Evolutionary conservation across 129 eudicot genomes (phyloP).

Genomic region (Ambrosia artemisiifolia): DNA sequence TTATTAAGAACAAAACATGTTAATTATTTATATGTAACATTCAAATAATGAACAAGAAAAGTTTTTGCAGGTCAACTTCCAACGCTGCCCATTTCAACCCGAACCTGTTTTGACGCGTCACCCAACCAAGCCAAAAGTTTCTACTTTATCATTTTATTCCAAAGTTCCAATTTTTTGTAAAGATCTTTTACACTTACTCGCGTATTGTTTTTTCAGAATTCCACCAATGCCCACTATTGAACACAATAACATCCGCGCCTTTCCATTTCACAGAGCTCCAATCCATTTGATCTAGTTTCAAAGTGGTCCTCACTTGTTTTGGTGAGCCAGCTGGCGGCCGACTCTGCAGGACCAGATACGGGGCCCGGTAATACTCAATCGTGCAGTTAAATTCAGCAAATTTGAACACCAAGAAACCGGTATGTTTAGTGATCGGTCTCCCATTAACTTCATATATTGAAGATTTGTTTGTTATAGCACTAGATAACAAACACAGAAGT

Average conservation of each 20-base stretch:
- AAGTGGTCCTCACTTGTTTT: conserved; percentile 49
- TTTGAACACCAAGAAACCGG: conserved; percentile 63
- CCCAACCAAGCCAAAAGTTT: background rate
- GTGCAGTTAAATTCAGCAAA: conserved; percentile 75
- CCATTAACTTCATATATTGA: conserved; percentile 73
- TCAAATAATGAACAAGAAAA: background rate
- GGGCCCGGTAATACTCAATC: conserved; percentile 76
- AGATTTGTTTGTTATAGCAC: conserved; percentile 50
- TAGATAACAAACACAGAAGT: conserved; percentile 73
- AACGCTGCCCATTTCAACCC: background rate
- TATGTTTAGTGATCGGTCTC: conserved; percentile 75
- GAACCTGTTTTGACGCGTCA: background rate
- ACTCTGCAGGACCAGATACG: conserved; percentile 66
- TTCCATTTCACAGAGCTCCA: conserved; percentile 68
- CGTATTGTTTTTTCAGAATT: conserved; percentile 67
- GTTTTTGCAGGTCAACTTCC: background rate
- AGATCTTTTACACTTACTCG: conserved; percentile 33
- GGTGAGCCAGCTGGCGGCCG: conserved; percentile 61
- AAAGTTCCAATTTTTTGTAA: background rate
- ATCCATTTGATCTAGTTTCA: conserved; percentile 67
- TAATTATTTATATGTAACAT: background rate
- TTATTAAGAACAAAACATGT: background rate
- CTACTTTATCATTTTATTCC: background rate
- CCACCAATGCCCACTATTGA: conserved; percentile 94
- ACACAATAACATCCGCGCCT: conserved; percentile 64